Conservation (phyloP, 106 monocot genomes). For the Hemerocallis citrina region DNA sequence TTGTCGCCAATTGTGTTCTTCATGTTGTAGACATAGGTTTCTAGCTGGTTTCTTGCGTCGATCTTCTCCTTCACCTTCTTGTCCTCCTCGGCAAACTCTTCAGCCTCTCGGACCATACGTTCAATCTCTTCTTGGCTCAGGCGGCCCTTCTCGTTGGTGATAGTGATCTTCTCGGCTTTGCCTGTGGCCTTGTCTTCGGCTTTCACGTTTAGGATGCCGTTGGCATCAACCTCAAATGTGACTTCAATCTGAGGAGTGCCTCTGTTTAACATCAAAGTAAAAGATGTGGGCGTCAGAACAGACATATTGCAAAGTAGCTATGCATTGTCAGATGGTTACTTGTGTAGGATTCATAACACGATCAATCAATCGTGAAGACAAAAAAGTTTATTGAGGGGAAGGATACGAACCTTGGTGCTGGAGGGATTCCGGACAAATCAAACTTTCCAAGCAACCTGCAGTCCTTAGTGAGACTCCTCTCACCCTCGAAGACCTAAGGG, state of each 20-base stretch:
- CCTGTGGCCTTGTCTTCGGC: conserved; percentile 17
- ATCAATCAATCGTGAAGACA: too few relatives aligned
- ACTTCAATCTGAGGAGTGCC: conserved; percentile 16
- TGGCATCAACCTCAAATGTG: conserved; percentile 18
- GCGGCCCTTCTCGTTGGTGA: conserved; percentile 20
- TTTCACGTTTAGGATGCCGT: conserved; percentile 13
- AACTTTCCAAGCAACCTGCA: conserved; percentile 37
- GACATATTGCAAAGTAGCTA: too few relatives aligned
- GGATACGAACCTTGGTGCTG: conserved; percentile 27
- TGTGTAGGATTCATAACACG: too few relatives aligned
- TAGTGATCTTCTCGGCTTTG: conserved; percentile 18
- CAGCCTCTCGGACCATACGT: conserved; percentile 12
- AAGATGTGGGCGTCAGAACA: too few relatives aligned
- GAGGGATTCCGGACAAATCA: conserved; percentile 25
- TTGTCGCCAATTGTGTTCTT: conserved; percentile 21
- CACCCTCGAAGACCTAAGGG: conserved; percentile 37
- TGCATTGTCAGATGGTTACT: too few relatives aligned
- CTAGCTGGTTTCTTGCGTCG: conserved; percentile 16
- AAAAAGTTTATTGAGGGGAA: neutral
- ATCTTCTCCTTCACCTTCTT: conserved; percentile 19
- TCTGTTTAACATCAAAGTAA: conserved; percentile 3
- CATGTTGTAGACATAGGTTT: conserved; percentile 19
- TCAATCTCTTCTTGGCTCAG: conserved; percentile 19
- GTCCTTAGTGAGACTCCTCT: conserved; percentile 42
- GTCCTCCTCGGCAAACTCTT: conserved; percentile 18